Evolutionary conservation across 805 yeast genomes (phyloP), one percentile per base, ranked within the genome.

Genomic region (Candida hungchunana): DNA sequence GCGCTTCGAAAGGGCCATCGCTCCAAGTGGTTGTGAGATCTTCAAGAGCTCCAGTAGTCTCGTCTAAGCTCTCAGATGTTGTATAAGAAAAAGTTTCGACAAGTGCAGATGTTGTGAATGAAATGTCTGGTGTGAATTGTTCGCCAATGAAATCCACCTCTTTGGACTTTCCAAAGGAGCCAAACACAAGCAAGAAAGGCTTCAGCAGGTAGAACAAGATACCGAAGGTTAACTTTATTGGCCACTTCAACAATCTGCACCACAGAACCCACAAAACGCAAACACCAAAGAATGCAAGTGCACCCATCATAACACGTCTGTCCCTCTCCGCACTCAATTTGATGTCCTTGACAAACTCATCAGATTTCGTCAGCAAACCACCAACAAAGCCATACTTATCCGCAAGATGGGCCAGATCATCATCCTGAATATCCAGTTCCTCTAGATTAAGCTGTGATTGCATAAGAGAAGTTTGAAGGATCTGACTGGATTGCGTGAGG

Each of bases 371-470:
- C 16, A 54, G 29, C 2, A 52, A 40, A 5, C 38, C 43, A 13
- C 43, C 48, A 9, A 51, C 34, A 11, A 29, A 36, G 3, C 47
- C 40, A 34, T 54, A 49, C 16, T 42, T 46, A 8, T 46, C 48
- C 1, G 51, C 39, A 14, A 51, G 29, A 7, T 34, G 39, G 2
- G 35, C 17, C 14, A 54, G 29, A 0, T 51, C 40, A 16, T 51
- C 50, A 12, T 42, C 43, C 28, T 54, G 58, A 3, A 40, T 42
- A 9, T 46, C 48, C 18, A 54, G 30, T 15, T 52, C 57, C 2
- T 52, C 55, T 9, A 54, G 18, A 24, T 52, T 54, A 16, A 54
- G 32, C 29, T 50, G 50, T 1, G 53, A 47, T 31, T 52, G 56
- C 13, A 54, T 31, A 19, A 54, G 29, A 7, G 57, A 42, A 1